These are phyloP conservation scores for Alopecurus myosuroides DNA, from an alignment of 176 grass and related monocot species.

Conservation along the genomic window DNA sequence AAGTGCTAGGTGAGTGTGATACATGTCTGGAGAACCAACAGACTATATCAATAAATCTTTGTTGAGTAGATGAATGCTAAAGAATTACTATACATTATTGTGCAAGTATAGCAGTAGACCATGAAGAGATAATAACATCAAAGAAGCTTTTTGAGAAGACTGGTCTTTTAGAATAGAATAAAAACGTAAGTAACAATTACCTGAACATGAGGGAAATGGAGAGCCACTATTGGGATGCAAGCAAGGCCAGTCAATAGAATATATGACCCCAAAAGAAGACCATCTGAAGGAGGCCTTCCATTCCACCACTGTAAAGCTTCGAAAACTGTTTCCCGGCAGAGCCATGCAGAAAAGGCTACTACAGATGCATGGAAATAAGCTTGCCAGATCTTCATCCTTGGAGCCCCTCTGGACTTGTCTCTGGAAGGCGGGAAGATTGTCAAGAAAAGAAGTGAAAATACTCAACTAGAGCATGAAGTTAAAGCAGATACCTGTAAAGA, in stretches of 20 bases:
- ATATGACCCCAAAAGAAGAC: constrained; percentile 83
- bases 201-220: constrained; percentile 94
- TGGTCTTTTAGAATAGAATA: neutral
- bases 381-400: constrained; percentile 93
- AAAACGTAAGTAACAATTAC: constrained; percentile 32
- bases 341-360: constrained; percentile 79
- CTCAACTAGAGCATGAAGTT: constrained; percentile 6
- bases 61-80: neutral
- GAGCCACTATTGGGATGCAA: constrained; percentile 79
- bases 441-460: constrained; percentile 12
- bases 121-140: neutral
- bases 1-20: neutral
- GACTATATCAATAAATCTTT: neutral
- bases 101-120: neutral
- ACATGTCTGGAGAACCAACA: neutral
- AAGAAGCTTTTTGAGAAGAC: neutral
- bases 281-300: constrained; percentile 90
- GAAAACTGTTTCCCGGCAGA: constrained; percentile 94
- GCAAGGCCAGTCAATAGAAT: constrained; percentile 73
- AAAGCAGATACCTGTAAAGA: constrained; percentile 78
- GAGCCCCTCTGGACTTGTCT: constrained; percentile 79
- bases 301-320: constrained; percentile 97
- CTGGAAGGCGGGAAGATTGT: constrained; percentile 30
- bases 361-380: constrained; percentile 88
- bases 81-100: neutral